Conservation (phyloP, 73 alveolate species). For the Tetrahymena elliotti region DNA sequence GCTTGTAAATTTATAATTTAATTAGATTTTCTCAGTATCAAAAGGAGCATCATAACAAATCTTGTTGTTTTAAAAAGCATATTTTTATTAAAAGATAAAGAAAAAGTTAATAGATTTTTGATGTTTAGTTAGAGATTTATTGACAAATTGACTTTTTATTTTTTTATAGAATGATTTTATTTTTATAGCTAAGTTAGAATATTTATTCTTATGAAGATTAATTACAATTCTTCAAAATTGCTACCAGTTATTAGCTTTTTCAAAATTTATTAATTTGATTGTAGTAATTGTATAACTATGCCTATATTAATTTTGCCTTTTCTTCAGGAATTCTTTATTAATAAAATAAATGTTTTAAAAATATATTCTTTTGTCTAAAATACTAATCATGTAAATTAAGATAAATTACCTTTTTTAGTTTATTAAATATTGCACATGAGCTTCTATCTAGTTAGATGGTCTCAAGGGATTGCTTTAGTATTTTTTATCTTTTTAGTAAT, state of each 20-base stretch:
- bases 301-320: neutral
- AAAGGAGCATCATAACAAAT: neutral
- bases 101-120: neutral
- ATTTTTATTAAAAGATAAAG: neutral
- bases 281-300: neutral
- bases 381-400: neutral
- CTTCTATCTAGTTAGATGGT: neutral
- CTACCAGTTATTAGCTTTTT: neutral
- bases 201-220: neutral
- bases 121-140: neutral
- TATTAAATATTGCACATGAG: neutral
- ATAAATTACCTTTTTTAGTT: neutral
- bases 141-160: neutral
- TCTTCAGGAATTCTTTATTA: neutral
- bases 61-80: neutral
- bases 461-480: neutral
- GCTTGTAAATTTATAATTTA: neutral
- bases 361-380: neutral
- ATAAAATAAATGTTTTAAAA: neutral
- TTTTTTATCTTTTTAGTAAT: neutral
- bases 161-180: neutral
- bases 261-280: neutral
- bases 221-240: neutral
- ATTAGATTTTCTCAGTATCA: neutral
- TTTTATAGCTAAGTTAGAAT: neutral